Base-by-base conservation (phyloP, 805 yeast species). In the Candida argentea region DNA sequence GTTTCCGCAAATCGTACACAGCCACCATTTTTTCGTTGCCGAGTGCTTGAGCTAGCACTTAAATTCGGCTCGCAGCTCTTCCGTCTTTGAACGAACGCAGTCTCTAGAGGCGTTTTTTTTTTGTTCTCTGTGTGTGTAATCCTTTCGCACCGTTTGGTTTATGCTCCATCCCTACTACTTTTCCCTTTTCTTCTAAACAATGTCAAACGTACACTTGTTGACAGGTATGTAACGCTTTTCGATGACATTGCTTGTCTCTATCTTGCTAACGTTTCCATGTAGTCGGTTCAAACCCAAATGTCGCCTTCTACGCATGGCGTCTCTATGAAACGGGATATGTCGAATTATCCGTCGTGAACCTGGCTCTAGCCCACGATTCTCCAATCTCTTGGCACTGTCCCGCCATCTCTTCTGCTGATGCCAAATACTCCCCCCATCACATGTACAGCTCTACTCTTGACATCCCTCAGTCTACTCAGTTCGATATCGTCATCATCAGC, bases 251-350 rank as follows among this genome's bases (percentile, higher is more conserved):
- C 26, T 24, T 21, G 8, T 6, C 5, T 6, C 25, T 18, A 6
- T 14, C 11, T 6, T 20, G 19, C 28, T 25, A 32, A 27, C 27
- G 24, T 22, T n/a, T n/a, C n/a, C 23, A 4, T 21, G 34, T 57
- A 37, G 68, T 70, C 36, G 83, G 83, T 17, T 46, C 61, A 6
- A 71, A 68, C 46, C 75, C 82, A 18, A 70, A 73, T 46, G 45
- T 74, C 27, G 60, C 70, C 18, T 74, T 70, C 48, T 76, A 76
- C 47, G 65, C 67, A 11, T 73, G 77, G 77, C 57, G 76, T 28
- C 44, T 74, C 20, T 66, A 60, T 28, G 55, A 59, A 27, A 64
- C 78, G 1, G 54, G 55, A 10, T 34, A 50, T 5, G 45, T 57
- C 30, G 42, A 46, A 11, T 52, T 57, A 22, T 39, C 74, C 9